Conservation (phyloP, 352 stramenopile species). For the Globisporangium canariense region DNA sequence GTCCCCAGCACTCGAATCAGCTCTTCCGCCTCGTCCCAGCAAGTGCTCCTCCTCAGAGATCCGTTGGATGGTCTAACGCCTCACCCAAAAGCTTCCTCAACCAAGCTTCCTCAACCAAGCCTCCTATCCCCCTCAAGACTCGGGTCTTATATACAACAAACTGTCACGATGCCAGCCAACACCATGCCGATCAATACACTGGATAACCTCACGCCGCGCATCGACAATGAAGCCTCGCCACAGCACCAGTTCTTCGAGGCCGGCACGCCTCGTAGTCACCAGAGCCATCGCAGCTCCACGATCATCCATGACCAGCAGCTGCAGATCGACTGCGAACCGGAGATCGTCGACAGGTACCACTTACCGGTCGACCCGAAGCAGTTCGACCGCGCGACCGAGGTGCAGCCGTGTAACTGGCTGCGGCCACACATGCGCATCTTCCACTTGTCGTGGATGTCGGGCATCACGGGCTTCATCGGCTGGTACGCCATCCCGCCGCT, state of each 20-base stretch:
- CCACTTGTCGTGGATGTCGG: conserved; percentile 89
- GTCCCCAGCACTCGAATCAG: neutral
- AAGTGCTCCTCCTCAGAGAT: neutral
- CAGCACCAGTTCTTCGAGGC: conserved; percentile 3
- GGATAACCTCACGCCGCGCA: conserved; percentile 8
- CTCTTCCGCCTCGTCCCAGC: neutral
- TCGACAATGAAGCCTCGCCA: neutral
- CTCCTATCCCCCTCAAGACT: neutral
- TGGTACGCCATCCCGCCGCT: conserved; percentile 95
- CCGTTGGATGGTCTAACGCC: neutral
- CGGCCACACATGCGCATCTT: conserved; percentile 95
- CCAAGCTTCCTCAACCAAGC: neutral
- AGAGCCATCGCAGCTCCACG: neutral
- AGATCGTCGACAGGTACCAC: conserved; percentile 31
- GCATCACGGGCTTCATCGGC: conserved; percentile 92
- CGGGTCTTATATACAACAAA: neutral
- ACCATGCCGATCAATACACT: neutral
- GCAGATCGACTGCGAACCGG: conserved; percentile 14
- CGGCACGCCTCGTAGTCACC: conserved; percentile 3
- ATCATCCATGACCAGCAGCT: conserved; percentile 8
- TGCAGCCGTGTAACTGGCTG: conserved; percentile 76
- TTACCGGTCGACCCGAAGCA: conserved; percentile 49
- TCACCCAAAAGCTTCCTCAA: neutral
- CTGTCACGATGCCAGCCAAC: too few species aligned
- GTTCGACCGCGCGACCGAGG: conserved; percentile 67